These are phyloP conservation scores for Seiridium unicorne DNA, from an alignment of 2,329 filamentous ascomycete genomes.

Conservation along the genomic window DNA sequence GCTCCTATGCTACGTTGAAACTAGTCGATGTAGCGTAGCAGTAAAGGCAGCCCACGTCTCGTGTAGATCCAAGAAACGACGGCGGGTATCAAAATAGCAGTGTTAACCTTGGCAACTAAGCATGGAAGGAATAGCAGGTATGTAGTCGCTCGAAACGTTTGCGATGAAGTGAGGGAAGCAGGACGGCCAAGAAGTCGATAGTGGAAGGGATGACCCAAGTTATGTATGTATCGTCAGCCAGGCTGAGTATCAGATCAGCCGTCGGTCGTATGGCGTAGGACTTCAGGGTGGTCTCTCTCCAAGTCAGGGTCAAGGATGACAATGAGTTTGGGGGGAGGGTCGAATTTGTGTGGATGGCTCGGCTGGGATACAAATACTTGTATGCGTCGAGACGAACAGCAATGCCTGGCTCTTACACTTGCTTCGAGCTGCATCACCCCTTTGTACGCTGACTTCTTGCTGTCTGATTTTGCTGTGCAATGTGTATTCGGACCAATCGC, in stretches of 20 bases:
- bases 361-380: neutral
- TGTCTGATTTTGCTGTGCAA: neutral
- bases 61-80: no score
- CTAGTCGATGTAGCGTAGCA: no score
- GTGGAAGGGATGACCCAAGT: neutral
- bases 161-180: no score
- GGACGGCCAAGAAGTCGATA: no score
- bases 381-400: neutral
- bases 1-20: no score
- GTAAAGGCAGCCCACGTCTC: no score
- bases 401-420: neutral
- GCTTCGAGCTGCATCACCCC: neutral
- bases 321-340: neutral
- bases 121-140: no score
- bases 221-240: neutral
- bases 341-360: neutral
- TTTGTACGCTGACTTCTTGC: neutral
- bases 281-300: no score
- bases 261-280: no score
- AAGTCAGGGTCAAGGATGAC: neutral
- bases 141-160: no score
- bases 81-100: no score
- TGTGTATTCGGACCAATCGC: neutral
- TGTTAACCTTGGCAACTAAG: no score
- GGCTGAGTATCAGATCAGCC: neutral